Percentiles rank a stretch among this genome's conserved stretches.
Conservation (phyloP, 164 flowering plant species). For the Magnolia sinica region DNA sequence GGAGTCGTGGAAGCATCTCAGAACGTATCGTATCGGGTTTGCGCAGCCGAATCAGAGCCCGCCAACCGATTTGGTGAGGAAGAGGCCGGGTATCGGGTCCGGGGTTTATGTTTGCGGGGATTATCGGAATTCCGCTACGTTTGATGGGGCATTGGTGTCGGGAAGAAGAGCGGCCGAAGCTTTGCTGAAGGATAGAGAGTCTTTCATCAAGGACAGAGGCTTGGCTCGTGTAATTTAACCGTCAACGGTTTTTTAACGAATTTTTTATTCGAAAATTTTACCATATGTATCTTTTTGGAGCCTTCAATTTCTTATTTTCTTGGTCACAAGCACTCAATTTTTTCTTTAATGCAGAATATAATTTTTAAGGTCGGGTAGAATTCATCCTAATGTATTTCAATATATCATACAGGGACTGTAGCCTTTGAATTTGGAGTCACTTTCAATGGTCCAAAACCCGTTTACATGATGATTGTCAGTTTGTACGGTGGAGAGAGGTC, state of each 20-base stretch:
- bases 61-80: conserved; percentile 55
- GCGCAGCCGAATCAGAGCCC: conserved; percentile 95
- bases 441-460: too few relatives aligned
- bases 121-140: conserved; percentile 71
- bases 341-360: too few relatives aligned
- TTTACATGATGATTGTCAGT: too few relatives aligned
- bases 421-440: too few relatives aligned
- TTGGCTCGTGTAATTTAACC: not conserved
- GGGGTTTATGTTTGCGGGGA: conserved; percentile 84
- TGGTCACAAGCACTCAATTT: too few relatives aligned
- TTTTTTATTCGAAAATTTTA: not conserved
- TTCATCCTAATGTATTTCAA: too few relatives aligned
- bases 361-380: too few relatives aligned
- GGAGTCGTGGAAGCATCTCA: conserved; percentile 64
- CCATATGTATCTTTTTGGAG: not conserved
- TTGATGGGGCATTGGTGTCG: conserved; percentile 91
- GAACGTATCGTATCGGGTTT: conserved; percentile 60
- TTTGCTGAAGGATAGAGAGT: conserved; percentile 44
- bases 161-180: conserved; percentile 85
- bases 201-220: conserved; percentile 1
- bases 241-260: not conserved
- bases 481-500: too few relatives aligned
- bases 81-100: conserved; percentile 39
- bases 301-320: not conserved
- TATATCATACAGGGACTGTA: too few relatives aligned